A percentile compares a stretch with the other conserved stretches of the same genome.
These are phyloP conservation scores for Tolypocladium ovalisporum DNA, from an alignment of 2,329 filamentous ascomycete species.

Conservation along the genomic window DNA sequence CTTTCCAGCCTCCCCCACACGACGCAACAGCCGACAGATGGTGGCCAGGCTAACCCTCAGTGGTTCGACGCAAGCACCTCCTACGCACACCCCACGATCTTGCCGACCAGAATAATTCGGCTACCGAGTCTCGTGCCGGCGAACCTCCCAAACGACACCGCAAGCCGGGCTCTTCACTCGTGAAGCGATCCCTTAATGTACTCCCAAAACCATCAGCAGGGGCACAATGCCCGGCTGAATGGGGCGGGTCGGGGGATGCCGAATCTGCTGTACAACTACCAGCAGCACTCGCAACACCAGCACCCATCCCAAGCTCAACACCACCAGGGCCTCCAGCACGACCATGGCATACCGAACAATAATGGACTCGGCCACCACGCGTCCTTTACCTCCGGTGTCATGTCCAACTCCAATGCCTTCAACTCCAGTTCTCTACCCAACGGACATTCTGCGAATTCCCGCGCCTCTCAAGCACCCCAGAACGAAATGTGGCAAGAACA, in stretches of 20 bases:
- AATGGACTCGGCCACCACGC: slow-evolving; percentile 41
- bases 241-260: slow-evolving; percentile 44
- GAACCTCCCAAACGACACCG: slow-evolving; percentile 4
- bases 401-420: slow-evolving; percentile 55
- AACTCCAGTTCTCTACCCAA: slow-evolving; percentile 44
- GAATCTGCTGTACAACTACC: slow-evolving; percentile 59
- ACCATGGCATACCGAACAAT: slow-evolving; percentile 42
- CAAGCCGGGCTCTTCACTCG: slow-evolving; percentile 5
- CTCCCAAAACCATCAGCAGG: slow-evolving; percentile 60
- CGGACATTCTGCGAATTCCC: slow-evolving; percentile 37
- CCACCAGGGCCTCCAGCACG: slow-evolving; percentile 47
- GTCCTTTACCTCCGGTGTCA: slow-evolving; percentile 26
- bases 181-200: slow-evolving; percentile 48
- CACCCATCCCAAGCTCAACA: slow-evolving; percentile 56
- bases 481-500: slow-evolving; percentile 82
- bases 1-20: slow-evolving; percentile 1
- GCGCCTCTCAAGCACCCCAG: slow-evolving; percentile 39
- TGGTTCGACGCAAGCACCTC: slow-evolving; percentile 4
- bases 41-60: slow-evolving; percentile 7
- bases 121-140: slow-evolving; percentile 18
- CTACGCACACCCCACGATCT: slow-evolving; percentile 3
- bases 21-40: slow-evolving; percentile 12
- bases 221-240: slow-evolving; percentile 67
- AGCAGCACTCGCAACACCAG: slow-evolving; percentile 48
- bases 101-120: slow-evolving; percentile 10